phyloP scores from a whole-genome alignment of 257 asterid genomes.

The Gentiana macrophylla region DNA sequence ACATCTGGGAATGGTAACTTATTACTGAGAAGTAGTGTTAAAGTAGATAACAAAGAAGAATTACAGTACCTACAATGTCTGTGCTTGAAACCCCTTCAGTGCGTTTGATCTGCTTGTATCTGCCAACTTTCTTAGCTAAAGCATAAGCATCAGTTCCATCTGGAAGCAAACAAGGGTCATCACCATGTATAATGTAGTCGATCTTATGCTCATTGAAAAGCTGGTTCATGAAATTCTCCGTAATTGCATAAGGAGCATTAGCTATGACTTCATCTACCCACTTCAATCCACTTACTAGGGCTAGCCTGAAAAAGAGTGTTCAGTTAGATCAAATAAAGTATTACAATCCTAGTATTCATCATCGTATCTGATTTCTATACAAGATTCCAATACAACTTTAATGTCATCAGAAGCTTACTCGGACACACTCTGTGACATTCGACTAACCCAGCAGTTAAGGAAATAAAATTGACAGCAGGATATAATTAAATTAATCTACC shows the following conservation, averaged over 20 bases:
- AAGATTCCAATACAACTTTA: too few relatives aligned
- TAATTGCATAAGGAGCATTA: constrained; percentile 80
- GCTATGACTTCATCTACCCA: constrained; percentile 99
- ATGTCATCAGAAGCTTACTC: too few relatives aligned
- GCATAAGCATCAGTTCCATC: constrained; percentile 98
- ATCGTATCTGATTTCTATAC: too few relatives aligned
- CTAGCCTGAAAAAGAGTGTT: constrained; percentile 41
- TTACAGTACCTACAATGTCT: constrained; percentile 85
- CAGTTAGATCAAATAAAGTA: constrained; percentile 18
- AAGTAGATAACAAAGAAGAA: constrained; percentile 17
- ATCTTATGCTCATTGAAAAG: constrained; percentile 80
- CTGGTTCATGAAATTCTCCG: constrained; percentile 76
- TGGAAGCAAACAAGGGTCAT: constrained; percentile 93
- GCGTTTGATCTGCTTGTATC: constrained; percentile 94
- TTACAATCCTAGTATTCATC: constrained; percentile 5
- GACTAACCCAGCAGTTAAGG: too few relatives aligned
- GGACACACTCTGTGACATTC: too few relatives aligned
- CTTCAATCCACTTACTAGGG: constrained; percentile 88
- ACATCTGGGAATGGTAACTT: too few relatives aligned
- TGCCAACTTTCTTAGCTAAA: constrained; percentile 83
- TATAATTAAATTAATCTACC: too few relatives aligned
- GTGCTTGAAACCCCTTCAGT: constrained; percentile 99
- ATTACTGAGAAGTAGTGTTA: too few relatives aligned
- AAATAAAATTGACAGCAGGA: too few relatives aligned
- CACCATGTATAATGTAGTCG: constrained; percentile 90